Percentiles rank a stretch among this genome's conserved stretches.
Conservation (phyloP, 2,329 filamentous ascomycete species). For the Diaporthe nobilis region DNA sequence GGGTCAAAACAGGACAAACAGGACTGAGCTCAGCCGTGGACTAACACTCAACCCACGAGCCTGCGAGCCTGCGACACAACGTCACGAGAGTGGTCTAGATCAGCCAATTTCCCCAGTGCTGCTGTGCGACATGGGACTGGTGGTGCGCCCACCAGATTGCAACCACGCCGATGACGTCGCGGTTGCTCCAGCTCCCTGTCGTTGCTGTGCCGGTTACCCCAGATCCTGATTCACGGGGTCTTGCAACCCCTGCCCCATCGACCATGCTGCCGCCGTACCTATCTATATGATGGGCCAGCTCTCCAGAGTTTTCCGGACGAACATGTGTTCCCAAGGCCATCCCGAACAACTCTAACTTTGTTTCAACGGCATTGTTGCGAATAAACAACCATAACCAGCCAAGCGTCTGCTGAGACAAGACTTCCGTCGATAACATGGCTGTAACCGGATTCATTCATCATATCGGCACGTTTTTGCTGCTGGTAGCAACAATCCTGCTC, state of each 20-base stretch:
- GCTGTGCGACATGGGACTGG: neutral
- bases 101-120: slow-evolving; percentile 14
- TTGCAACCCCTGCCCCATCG: neutral
- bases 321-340: slow-evolving; percentile 22
- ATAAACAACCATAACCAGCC: slow-evolving; percentile 13
- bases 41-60: slow-evolving; percentile 19
- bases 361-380: slow-evolving; percentile 1
- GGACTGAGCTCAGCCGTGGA: slow-evolving; percentile 16
- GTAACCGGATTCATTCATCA: slow-evolving; percentile 67
- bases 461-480: slow-evolving; percentile 70
- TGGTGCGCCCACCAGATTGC: neutral
- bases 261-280: slow-evolving; percentile 11
- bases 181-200: neutral
- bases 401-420: slow-evolving; percentile 27
- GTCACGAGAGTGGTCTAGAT: slow-evolving; percentile 34
- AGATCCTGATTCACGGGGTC: slow-evolving; percentile 28
- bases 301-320: slow-evolving; percentile 23
- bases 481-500: slow-evolving; percentile 68
- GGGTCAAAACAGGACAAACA: slow-evolving; percentile 37
- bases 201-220: neutral
- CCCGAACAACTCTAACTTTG: neutral
- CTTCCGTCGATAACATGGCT: slow-evolving; percentile 57
- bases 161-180: slow-evolving; percentile 19
- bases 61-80: slow-evolving; percentile 25
- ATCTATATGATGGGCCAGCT: slow-evolving; percentile 36